Base-by-base conservation (phyloP, 2,329 filamentous ascomycete species). In the Phialophora verrucosa region DNA sequence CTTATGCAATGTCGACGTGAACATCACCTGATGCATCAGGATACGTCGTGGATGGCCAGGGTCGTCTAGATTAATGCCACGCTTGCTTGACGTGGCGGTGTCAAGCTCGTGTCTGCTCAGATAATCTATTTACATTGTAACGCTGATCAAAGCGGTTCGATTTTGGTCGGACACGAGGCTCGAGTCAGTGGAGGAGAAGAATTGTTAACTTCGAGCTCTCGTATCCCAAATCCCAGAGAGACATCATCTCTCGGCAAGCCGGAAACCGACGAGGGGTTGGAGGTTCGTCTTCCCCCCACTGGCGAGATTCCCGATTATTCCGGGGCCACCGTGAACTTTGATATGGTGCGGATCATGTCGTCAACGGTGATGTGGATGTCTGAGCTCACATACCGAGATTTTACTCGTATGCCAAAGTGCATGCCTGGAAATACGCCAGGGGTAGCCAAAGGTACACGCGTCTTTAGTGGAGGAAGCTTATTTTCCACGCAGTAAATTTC, bases 101-200 rank as follows among this genome's bases (percentile, higher is more conserved):
- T 17, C 35, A 54, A 55, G 29, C 27, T 55, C 53, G 53, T 55
- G 53, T 31, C 27, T 31, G 53, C 53, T 55, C 29, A 55, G 53
- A 31, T 35, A 35, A 55, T 55, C 53, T 5, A 20, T n/a, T 10
- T 55, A 12, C 53, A 55, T 55, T 27, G 4, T 14, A 12, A 11
- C 11, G 49, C 23, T 11, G 20, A 29, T 51, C 44, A 20, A 35
- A 35, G 32, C 12, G 32, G 7, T 3, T n/a, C n/a, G 38, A n/a
- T 44, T 4, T 44, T n/a, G 38, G 17, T 44, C 38, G 7, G 38
- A 44, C 6, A 7, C 7, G 17, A 20, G 38, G 38, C 38, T 44
- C 14, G 17, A 44, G 17, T 17, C 31, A 3, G 11, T 2, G 11
- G 31, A 10, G 12, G 44, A 17, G 27, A 53, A 10, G 31, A 31